These are phyloP conservation scores for Leonotis leonurus DNA, from an alignment of 257 asterid species.

Conservation along the genomic window DNA sequence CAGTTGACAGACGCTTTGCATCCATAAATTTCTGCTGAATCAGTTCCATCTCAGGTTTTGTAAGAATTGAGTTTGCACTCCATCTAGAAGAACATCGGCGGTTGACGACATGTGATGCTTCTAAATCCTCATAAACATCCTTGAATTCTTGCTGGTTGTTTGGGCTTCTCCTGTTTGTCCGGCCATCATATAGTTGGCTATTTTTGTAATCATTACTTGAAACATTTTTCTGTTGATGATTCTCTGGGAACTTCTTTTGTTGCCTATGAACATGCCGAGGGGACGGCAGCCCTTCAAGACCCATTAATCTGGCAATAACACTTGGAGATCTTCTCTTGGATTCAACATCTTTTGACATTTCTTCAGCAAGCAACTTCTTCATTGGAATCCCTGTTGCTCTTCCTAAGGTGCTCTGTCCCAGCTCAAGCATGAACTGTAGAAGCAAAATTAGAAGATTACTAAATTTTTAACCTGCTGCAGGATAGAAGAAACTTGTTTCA, in stretches of 20 bases:
- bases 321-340: constrained; percentile 49
- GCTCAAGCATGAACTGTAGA: constrained; percentile 40
- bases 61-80: constrained; percentile 42
- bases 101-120: constrained; percentile 61
- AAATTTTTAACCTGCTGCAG: constrained; percentile 7
- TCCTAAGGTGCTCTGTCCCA: constrained; percentile 40
- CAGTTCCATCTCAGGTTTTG: constrained; percentile 45
- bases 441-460: constrained; percentile 16
- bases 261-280: constrained; percentile 49
- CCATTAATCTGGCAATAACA: constrained; percentile 78
- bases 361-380: constrained; percentile 69
- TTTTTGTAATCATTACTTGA: constrained; percentile 18
- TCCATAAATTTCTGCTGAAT: constrained; percentile 47
- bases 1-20: constrained; percentile 40
- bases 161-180: constrained; percentile 33
- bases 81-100: constrained; percentile 59
- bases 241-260: constrained; percentile 38
- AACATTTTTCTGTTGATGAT: constrained; percentile 29
- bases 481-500: not conserved
- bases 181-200: constrained; percentile 26
- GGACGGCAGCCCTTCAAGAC: constrained; percentile 71
- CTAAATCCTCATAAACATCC: constrained; percentile 85
- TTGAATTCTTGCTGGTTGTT: constrained; percentile 54
- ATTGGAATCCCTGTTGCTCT: constrained; percentile 46
- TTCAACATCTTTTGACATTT: constrained; percentile 65